These are phyloP conservation scores for Pseudogymnoascus sp. DNA, from an alignment of 2,329 filamentous ascomycete species.

Conservation along the genomic window DNA sequence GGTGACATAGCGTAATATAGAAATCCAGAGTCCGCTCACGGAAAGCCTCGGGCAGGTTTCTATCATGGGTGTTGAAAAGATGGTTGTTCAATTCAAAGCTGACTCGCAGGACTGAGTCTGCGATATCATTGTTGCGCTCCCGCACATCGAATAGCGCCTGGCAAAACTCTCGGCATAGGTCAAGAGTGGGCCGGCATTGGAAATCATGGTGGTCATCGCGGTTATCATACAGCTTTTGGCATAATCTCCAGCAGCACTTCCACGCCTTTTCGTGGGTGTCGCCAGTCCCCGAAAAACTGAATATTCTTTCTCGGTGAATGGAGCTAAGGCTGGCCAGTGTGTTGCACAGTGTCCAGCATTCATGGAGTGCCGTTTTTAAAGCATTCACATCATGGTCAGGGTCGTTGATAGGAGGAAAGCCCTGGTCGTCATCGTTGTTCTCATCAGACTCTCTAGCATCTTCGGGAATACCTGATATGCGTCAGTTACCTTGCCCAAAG, in stretches of 20 bases:
- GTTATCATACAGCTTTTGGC: slow-evolving; percentile 79
- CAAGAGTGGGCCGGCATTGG: slow-evolving; percentile 66
- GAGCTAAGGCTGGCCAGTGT: slow-evolving; percentile 79
- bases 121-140: slow-evolving; percentile 64
- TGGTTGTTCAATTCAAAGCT: slow-evolving; percentile 96
- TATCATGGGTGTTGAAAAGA: slow-evolving; percentile 85
- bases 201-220: slow-evolving; percentile 62
- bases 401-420: not conserved
- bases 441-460: slow-evolving; percentile 40
- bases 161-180: slow-evolving; percentile 86
- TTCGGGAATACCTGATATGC: slow-evolving; percentile 30
- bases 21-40: slow-evolving; percentile 86
- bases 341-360: slow-evolving; percentile 93
- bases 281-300: slow-evolving; percentile 61
- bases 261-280: slow-evolving; percentile 81
- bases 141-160: slow-evolving; percentile 84
- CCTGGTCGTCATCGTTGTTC: slow-evolving; percentile 41
- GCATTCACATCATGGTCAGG: slow-evolving; percentile 57
- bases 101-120: slow-evolving; percentile 81
- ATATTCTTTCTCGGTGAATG: slow-evolving; percentile 70
- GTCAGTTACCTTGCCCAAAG: slow-evolving; percentile 20
- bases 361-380: slow-evolving; percentile 67
- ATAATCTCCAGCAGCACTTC: slow-evolving; percentile 90
- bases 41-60: slow-evolving; percentile 75
- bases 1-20: slow-evolving; percentile 86